Evolutionary conservation across 2,329 filamentous ascomycete genomes (phyloP).

Genomic region (Penicillium sp.): DNA sequence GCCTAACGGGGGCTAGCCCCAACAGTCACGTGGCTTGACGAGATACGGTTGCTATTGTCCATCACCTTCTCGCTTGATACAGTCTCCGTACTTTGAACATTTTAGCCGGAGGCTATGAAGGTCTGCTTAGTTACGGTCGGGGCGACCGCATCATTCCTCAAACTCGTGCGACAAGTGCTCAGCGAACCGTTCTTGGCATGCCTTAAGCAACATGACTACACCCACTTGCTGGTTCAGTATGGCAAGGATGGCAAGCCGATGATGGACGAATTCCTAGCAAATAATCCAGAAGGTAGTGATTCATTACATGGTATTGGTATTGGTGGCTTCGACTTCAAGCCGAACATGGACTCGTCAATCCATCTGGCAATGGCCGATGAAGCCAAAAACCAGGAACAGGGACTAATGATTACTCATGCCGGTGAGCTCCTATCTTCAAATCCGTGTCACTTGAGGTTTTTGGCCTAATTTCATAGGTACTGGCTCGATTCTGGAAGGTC

Average conservation of each 20-base stretch:
- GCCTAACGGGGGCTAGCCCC: constrained; percentile 7
- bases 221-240: constrained; percentile 74
- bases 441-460: neutral
- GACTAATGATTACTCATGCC: constrained; percentile 83
- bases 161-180: constrained; percentile 67
- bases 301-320: constrained; percentile 50
- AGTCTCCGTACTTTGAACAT: neutral
- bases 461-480: constrained; percentile 59
- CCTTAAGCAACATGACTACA: constrained; percentile 62
- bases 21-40: constrained; percentile 3
- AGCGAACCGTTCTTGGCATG: constrained; percentile 60
- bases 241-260: constrained; percentile 63
- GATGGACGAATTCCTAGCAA: constrained; percentile 46
- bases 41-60: neutral
- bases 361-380: constrained; percentile 46
- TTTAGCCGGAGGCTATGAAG: constrained; percentile 27
- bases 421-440: constrained; percentile 51
- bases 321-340: constrained; percentile 64
- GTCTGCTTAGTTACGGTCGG: constrained; percentile 85
- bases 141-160: constrained; percentile 79
- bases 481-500: constrained; percentile 80
- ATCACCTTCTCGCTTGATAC: neutral
- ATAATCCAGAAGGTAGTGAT: constrained; percentile 22
- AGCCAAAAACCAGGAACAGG: constrained; percentile 47
- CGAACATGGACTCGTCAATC: constrained; percentile 62